Evolutionary conservation across 75 land plant genomes (phyloP), one percentile per base, ranked within the genome.

Genomic region (Cunninghamia lanceolata): DNA sequence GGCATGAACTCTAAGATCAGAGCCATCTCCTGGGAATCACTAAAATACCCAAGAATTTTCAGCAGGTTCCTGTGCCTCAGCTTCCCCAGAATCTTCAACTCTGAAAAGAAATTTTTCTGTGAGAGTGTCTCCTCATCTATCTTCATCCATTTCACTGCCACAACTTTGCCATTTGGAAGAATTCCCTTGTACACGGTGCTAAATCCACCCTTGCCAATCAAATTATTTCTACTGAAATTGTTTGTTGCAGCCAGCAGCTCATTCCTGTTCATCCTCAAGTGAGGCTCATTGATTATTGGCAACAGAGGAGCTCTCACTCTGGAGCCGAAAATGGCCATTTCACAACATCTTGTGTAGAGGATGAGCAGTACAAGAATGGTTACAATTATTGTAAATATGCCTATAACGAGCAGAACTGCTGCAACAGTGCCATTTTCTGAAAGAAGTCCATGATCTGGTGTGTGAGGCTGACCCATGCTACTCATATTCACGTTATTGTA

Each of bases 1-100:
- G 90, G 93, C 97, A 96, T 93, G 86, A 93, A 96, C 63, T 96
- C 96, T 71, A 92, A 93, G 76, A 96, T 90, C 1, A 96, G 86
- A 45, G 93, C 85, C 66, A 90, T 88, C 59, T 90, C 93, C 9
- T 87, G 85, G 15, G 83, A 84, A 39, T 90, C 93, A 66, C 90
- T 88, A 85, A 93, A 95, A 87, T 91, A 95, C n/a, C 96, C 96
- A 3, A 95, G 88, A 13, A 96, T 84, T 13, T 92, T 85, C 32
- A 95, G 91, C 16, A 96, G 89, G 91, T 96, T 96, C 53, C 90
- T 88, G 85, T 96, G 97, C 40, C 92, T 87, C 21, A 96, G 88
- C 85, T 88, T 84, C 21, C 95, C 95, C 30, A 96, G 73, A 50
- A 95, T 90, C 75, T 91, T 91, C 91, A 93, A 86, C 54, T 96